Conservation (phyloP, 164 flowering plant species). For the Vitis rotundifolia region DNA sequence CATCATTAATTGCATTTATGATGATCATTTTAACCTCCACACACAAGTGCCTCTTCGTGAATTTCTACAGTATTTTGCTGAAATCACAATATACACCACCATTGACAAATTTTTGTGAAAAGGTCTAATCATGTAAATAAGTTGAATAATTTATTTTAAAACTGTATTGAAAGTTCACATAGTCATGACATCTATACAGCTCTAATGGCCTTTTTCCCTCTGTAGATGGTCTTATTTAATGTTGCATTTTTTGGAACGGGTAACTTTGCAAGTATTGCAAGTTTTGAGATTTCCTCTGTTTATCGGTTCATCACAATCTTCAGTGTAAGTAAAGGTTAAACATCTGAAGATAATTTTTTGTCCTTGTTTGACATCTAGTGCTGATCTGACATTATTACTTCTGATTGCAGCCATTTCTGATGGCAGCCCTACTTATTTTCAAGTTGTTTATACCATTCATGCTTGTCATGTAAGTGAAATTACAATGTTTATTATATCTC, state of each 20-base stretch:
- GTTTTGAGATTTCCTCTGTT: slow-evolving; percentile 97
- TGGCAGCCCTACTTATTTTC: slow-evolving; percentile 92
- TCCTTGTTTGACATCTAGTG: slow-evolving; percentile 1
- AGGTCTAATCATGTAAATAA: not conserved
- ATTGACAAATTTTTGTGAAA: not conserved
- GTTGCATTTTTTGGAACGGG: slow-evolving; percentile 98
- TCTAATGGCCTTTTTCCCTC: slow-evolving; percentile 1
- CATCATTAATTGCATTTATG: too few relatives aligned
- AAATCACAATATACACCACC: too few relatives aligned
- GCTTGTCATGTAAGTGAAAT: slow-evolving; percentile 89
- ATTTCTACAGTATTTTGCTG: not conserved
- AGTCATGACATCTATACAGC: not conserved
- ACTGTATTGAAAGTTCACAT: not conserved
- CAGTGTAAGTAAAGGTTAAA: slow-evolving; percentile 61
- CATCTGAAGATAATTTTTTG: not conserved
- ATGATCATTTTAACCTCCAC: too few relatives aligned
- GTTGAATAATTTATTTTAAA: not conserved
- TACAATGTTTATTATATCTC: not conserved
- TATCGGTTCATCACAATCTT: slow-evolving; percentile 93
- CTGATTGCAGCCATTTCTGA: slow-evolving; percentile 88
- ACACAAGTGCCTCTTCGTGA: too few relatives aligned
- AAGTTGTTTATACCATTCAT: slow-evolving; percentile 92
- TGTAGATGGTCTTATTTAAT: slow-evolving; percentile 85
- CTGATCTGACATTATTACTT: slow-evolving; percentile 20
- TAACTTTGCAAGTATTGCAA: slow-evolving; percentile 96